Evolutionary conservation across 177 flowering plant genomes (phyloP).

Genomic region (Vitis hybrid): DNA sequence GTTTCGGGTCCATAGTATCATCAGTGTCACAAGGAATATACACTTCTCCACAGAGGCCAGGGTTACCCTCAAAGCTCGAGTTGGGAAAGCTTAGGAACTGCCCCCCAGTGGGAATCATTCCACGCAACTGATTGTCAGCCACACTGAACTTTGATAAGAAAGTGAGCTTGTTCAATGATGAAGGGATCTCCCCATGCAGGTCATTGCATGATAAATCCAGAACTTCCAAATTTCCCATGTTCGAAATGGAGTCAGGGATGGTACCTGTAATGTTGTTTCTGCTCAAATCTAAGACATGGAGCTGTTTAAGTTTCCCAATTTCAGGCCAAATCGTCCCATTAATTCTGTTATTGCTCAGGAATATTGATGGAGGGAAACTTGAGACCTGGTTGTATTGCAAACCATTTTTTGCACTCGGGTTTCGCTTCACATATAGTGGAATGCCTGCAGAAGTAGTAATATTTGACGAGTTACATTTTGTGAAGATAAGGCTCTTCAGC

Average conservation of each 20-base stretch:
- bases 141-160: slow-evolving; percentile 82
- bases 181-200: slow-evolving; percentile 65
- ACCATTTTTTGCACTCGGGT: slow-evolving; percentile 54
- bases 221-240: slow-evolving; percentile 66
- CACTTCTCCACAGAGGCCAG: slow-evolving; percentile 56
- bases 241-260: slow-evolving; percentile 61
- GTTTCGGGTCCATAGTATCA: slow-evolving; percentile 17
- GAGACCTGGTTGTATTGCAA: slow-evolving; percentile 78
- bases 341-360: slow-evolving; percentile 56
- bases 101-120: slow-evolving; percentile 62
- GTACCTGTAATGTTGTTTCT: slow-evolving; percentile 64
- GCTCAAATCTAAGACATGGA: slow-evolving; percentile 81
- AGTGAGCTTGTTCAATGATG: slow-evolving; percentile 58
- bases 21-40: slow-evolving; percentile 39
- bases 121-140: slow-evolving; percentile 70
- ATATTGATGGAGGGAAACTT: slow-evolving; percentile 74
- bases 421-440: slow-evolving; percentile 74
- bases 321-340: slow-evolving; percentile 66
- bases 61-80: slow-evolving; percentile 83
- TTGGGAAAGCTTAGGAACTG: slow-evolving; percentile 73
- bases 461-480: slow-evolving; percentile 24
- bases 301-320: slow-evolving; percentile 63
- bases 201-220: slow-evolving; percentile 70
- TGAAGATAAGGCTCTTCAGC: slow-evolving; percentile 53
- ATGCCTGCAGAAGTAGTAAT: slow-evolving; percentile 37